Percentiles rank a stretch among this genome's conserved stretches.
Evolutionary conservation across 2,329 filamentous ascomycete genomes (phyloP).

Genomic region (Cercospora berteroae): DNA sequence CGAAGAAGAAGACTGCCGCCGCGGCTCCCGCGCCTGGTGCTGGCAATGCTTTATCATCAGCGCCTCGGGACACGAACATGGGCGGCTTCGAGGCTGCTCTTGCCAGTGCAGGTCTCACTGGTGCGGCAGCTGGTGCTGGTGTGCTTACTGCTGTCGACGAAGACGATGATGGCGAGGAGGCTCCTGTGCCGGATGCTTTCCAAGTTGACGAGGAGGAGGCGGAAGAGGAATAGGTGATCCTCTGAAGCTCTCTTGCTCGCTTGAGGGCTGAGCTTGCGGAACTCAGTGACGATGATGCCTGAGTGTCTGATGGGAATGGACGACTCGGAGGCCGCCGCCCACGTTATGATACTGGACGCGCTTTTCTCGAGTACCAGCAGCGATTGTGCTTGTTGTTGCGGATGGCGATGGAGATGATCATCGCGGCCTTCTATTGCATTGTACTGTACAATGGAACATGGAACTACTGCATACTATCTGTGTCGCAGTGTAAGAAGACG

Average conservation of each 20-base stretch:
- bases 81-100: slow-evolving; percentile 28
- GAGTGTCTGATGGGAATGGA: not conserved
- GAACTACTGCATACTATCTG: not conserved
- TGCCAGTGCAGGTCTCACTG: slow-evolving; percentile 21
- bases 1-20: slow-evolving; percentile 68
- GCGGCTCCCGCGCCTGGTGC: slow-evolving; percentile 42
- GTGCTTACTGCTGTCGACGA: slow-evolving; percentile 87
- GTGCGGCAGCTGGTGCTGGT: slow-evolving; percentile 57
- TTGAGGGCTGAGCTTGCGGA: not conserved
- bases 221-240: slow-evolving; percentile 34
- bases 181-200: slow-evolving; percentile 67
- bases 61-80: slow-evolving; percentile 37
- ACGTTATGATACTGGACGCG: not conserved
- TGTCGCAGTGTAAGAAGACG: not conserved
- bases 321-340: not conserved
- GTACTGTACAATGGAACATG: not conserved
- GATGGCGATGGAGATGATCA: not conserved
- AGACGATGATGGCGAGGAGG: slow-evolving; percentile 71
- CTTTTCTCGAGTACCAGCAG: not conserved
- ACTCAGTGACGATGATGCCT: not conserved
- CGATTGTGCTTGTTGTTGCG: not conserved
- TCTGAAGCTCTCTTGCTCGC: not conserved
- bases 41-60: slow-evolving; percentile 21
- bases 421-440: not conserved
- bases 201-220: slow-evolving; percentile 70